Conservation (phyloP, 2,329 filamentous ascomycete genomes). For the Lasiodiplodia sp. region DNA sequence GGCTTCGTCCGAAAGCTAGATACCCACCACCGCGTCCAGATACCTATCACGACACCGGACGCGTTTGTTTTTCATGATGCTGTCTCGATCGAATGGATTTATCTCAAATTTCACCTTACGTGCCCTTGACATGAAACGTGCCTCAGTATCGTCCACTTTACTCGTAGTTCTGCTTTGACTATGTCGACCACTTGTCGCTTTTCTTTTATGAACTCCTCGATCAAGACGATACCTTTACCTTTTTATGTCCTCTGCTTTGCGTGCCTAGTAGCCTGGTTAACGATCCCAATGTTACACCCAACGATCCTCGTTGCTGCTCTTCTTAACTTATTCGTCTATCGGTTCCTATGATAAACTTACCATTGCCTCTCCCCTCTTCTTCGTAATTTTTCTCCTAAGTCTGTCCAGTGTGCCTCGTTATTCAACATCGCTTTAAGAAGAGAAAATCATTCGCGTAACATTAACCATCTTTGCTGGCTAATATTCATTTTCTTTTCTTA, state of each 20-base stretch:
- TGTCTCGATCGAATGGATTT: not conserved
- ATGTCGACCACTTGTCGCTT: not conserved
- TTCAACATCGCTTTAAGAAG: too few relatives aligned
- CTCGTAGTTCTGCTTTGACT: not conserved
- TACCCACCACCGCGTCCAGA: not conserved
- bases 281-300: too few relatives aligned
- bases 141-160: not conserved
- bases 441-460: too few relatives aligned
- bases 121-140: not conserved
- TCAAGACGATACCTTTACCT: not conserved
- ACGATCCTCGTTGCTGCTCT: too few relatives aligned
- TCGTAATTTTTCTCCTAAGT: too few relatives aligned
- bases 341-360: too few relatives aligned
- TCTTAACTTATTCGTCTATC: too few relatives aligned
- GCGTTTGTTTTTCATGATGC: not conserved
- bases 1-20: constrained; percentile 23
- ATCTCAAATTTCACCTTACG: not conserved
- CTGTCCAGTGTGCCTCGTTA: too few relatives aligned
- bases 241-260: not conserved
- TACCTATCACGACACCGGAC: not conserved
- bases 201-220: not conserved
- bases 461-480: too few relatives aligned
- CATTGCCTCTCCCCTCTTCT: too few relatives aligned
- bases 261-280: not conserved
- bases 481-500: too few relatives aligned